phyloP scores from a whole-genome alignment of 1,284 basidiomycete genomes.

The Pulchroboletus neoregius region DNA sequence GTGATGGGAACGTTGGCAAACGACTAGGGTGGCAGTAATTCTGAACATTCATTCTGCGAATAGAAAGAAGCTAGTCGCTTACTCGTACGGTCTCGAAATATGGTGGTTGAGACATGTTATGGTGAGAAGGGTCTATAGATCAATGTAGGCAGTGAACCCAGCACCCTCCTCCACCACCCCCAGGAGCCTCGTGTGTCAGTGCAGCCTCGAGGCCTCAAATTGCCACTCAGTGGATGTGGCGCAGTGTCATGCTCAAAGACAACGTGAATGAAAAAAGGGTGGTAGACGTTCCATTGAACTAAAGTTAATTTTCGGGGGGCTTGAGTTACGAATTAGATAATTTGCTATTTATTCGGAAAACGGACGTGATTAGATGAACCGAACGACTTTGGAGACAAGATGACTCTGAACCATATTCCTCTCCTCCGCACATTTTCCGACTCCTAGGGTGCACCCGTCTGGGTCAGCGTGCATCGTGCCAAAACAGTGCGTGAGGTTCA shows the following conservation, averaged over 20 bases:
- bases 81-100: slow-evolving; percentile 84
- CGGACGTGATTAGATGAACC: slow-evolving; percentile 16
- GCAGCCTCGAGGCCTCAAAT: slow-evolving; percentile 29
- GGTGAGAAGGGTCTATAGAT: slow-evolving; percentile 7
- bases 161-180: slow-evolving; percentile 8
- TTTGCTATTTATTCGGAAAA: slow-evolving; percentile 13
- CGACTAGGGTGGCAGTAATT: slow-evolving; percentile 60
- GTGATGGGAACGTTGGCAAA: slow-evolving; percentile 83
- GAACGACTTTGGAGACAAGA: slow-evolving; percentile 9
- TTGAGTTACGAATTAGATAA: slow-evolving; percentile 28
- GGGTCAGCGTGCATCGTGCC: not conserved
- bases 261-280: slow-evolving; percentile 21
- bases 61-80: slow-evolving; percentile 12
- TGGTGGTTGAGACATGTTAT: slow-evolving; percentile 39
- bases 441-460: not conserved
- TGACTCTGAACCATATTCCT: not conserved
- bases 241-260: slow-evolving; percentile 21
- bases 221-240: slow-evolving; percentile 22
- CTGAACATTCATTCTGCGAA: not conserved
- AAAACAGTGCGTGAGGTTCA: not conserved
- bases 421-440: slow-evolving; percentile 8
- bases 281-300: slow-evolving; percentile 7
- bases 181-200: slow-evolving; percentile 22
- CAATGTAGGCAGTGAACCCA: slow-evolving; percentile 6
- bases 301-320: slow-evolving; percentile 16